Evolutionary conservation across 305 asterid species (phyloP), one percentile per base, ranked within the genome.

Genomic region (Solanum hybrid): DNA sequence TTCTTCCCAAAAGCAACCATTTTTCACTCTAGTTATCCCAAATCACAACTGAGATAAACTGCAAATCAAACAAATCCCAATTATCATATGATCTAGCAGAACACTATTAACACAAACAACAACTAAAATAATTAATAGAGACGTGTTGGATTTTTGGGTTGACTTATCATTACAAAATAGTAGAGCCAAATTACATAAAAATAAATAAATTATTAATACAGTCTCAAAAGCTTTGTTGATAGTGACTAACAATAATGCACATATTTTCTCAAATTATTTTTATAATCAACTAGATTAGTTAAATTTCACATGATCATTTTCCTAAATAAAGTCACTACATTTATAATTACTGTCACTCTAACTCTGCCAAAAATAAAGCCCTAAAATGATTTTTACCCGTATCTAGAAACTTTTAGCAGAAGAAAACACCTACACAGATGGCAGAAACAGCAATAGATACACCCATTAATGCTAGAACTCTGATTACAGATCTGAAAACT

Each of bases 1-100:
- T 96, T 97, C 93, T 97, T 97, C 91, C 99, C 99, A 74, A 97
- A 97, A 37, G 97, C 98, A 93, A 97, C 99, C 99, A 97, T 97
- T 93, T 94, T 90, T 93, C 69, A 93, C 95, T 92, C 91, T 90
- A 89, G 28, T 84, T 84, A 82, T 29, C 39, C 16, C 73, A 83
- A 83, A 42, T 64, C 73, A 64, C 28, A 81, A 5, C 34, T 67
- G n/a, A 28, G 8, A 26, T 26, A 26, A 71, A 71, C 14, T 24
- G 77, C 77, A 71, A 71, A 79, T 79, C 86, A 79, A 5, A 37
- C 11, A 81, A 81, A 39, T 24, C 13, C 67, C 86, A 81, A 31
- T 39, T 22, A 11, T 79, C 20, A 79, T 35, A 79, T 79, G 57
- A 79, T 79, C 67, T 39, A 8, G 34, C n/a, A 81, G 34, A 81